Conservation (phyloP, 768 basidiomycete species). For the Termitomyces sp. region DNA sequence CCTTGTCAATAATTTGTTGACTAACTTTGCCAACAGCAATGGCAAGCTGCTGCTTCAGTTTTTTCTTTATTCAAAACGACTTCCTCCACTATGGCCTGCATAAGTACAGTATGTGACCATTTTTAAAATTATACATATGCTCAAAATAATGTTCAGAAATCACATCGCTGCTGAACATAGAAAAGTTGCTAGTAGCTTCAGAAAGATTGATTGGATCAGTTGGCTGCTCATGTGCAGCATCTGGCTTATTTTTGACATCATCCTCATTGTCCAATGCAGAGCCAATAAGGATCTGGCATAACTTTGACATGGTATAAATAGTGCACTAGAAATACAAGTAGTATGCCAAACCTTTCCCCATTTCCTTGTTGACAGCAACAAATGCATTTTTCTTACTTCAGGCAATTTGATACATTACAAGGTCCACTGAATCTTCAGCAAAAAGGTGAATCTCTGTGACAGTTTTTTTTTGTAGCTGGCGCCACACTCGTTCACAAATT, state of each 20-base stretch:
- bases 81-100: too few species aligned
- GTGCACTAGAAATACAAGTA: background rate
- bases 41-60: too few species aligned
- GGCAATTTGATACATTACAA: conserved; percentile 9
- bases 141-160: too few species aligned
- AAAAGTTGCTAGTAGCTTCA: too few species aligned
- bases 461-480: conserved; percentile 8
- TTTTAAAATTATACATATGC: too few species aligned
- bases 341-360: background rate
- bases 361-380: conserved; percentile 10
- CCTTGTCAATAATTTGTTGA: too few species aligned
- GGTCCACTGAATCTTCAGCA: conserved; percentile 8
- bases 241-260: background rate
- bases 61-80: too few species aligned
- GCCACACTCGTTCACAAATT: conserved; percentile 3
- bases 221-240: background rate
- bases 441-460: conserved; percentile 10
- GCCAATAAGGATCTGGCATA: background rate
- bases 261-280: background rate
- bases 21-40: too few species aligned
- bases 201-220: too few species aligned
- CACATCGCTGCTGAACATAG: too few species aligned
- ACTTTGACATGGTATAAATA: background rate
- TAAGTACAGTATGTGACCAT: too few species aligned
- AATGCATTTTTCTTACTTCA: conserved; percentile 9